Evolutionary conservation across 805 yeast species (phyloP).

Genomic region (Myxozyma kluyveri): DNA sequence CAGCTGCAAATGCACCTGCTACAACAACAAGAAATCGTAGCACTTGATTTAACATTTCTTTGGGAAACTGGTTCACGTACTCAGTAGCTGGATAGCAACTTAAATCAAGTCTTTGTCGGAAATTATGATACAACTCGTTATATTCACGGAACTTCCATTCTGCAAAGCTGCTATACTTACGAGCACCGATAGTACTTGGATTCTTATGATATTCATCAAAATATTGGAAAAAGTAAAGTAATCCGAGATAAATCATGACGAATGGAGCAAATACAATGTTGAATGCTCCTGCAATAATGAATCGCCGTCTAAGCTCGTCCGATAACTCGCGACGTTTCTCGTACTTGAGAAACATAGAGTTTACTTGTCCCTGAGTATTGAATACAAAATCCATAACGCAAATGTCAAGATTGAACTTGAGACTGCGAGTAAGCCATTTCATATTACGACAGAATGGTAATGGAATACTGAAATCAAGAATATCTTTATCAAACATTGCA

Average conservation of each 20-base stretch:
- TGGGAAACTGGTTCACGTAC: conserved; percentile 89
- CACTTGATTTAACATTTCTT: conserved; percentile 59
- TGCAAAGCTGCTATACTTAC: conserved; percentile 92
- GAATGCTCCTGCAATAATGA: conserved; percentile 81
- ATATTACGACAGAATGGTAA: conserved; percentile 46
- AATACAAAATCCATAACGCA: conserved; percentile 86
- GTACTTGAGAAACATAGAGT: conserved; percentile 67
- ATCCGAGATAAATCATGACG: conserved; percentile 73
- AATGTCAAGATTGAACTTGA: conserved; percentile 91
- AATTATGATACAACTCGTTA: conserved; percentile 88
- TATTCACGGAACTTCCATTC: conserved; percentile 94
- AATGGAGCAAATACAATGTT: conserved; percentile 83
- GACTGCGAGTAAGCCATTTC: conserved; percentile 66
- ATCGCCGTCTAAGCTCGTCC: conserved; percentile 65
- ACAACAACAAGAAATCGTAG: conserved; percentile 62
- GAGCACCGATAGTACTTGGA: conserved; percentile 74
- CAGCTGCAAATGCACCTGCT: conserved; percentile 85
- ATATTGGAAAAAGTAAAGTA: conserved; percentile 82
- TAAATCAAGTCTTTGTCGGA: conserved; percentile 70
- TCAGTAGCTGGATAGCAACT: conserved; percentile 77
- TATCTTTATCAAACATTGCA: conserved; percentile 76
- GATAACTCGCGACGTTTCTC: conserved; percentile 64
- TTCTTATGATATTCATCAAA: conserved; percentile 89
- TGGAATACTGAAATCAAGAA: conserved; percentile 65
- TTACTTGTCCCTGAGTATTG: conserved; percentile 76